Conservation (phyloP, 2,329 filamentous ascomycete genomes). For the Ilyonectria sp. region DNA sequence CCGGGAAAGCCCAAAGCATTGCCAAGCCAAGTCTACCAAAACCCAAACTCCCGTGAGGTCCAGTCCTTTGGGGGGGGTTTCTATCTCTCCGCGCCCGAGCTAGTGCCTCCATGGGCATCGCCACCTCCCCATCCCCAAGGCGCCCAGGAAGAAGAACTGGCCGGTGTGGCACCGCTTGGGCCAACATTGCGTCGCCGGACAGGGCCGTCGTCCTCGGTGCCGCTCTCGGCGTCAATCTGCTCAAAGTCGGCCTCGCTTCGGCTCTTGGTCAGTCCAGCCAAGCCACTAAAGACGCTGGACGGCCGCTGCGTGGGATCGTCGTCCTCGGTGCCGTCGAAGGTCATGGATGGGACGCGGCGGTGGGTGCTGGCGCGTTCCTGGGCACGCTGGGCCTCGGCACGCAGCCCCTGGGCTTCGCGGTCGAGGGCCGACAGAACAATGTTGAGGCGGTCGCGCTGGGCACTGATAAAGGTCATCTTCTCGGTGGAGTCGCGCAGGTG, state of each 20-base stretch:
- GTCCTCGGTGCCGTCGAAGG: slow-evolving; percentile 50
- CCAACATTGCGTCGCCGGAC: slow-evolving; percentile 52
- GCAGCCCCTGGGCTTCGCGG: slow-evolving; percentile 78
- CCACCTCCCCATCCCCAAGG: slow-evolving; percentile 62
- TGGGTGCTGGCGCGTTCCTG: slow-evolving; percentile 38
- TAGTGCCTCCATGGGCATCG: slow-evolving; percentile 41
- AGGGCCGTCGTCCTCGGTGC: slow-evolving; percentile 66
- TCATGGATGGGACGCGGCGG: slow-evolving; percentile 42
- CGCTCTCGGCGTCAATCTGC: slow-evolving; percentile 84
- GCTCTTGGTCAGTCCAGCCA: slow-evolving; percentile 80
- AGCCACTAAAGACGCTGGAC: slow-evolving; percentile 63
- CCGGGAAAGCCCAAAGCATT: slow-evolving; percentile 19
- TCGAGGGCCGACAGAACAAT: slow-evolving; percentile 85
- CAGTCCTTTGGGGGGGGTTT: slow-evolving; percentile 36
- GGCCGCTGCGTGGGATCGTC: slow-evolving; percentile 58
- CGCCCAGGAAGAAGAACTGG: slow-evolving; percentile 60
- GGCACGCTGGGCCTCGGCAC: slow-evolving; percentile 51
- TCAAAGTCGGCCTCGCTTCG: slow-evolving; percentile 92
- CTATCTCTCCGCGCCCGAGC: slow-evolving; percentile 59
- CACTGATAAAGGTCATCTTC: slow-evolving; percentile 82
- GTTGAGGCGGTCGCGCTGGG: slow-evolving; percentile 84
- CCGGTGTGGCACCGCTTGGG: slow-evolving; percentile 41
- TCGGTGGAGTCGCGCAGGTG: slow-evolving; percentile 74
- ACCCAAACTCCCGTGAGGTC: slow-evolving; percentile 50
- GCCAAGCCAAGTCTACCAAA: slow-evolving; percentile 40